phyloP scores from a whole-genome alignment of 306 rosid species.

The Medicago arabica region DNA sequence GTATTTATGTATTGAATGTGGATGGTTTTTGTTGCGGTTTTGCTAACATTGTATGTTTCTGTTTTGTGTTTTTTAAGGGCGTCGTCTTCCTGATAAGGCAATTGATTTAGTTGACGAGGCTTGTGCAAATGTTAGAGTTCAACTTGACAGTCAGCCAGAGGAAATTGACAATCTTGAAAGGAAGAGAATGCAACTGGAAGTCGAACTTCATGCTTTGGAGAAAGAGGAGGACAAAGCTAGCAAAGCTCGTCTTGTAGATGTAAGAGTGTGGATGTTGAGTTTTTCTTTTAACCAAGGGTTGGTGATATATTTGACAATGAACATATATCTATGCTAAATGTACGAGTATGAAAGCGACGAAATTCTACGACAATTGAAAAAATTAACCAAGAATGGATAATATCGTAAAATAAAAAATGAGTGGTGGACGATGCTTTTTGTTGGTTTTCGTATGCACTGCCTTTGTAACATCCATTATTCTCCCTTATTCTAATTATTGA shows the following conservation, averaged over 20 bases:
- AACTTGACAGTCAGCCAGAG: conserved; percentile 96
- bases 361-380: too few relatives aligned
- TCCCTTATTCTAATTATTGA: background rate
- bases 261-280: conserved; percentile 43
- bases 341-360: too few relatives aligned
- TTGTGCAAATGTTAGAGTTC: conserved; percentile 93
- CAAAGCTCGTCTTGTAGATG: conserved; percentile 89
- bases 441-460: too few relatives aligned
- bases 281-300: background rate
- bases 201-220: conserved; percentile 85
- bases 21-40: background rate
- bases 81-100: conserved; percentile 91
- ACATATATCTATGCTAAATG: too few relatives aligned
- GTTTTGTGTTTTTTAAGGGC: conserved; percentile 56
- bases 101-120: conserved; percentile 92
- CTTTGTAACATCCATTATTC: too few relatives aligned
- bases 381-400: too few relatives aligned
- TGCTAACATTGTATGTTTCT: conserved; percentile 33
- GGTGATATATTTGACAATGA: too few relatives aligned
- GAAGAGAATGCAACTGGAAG: conserved; percentile 78
- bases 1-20: background rate
- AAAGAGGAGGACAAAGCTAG: conserved; percentile 90
- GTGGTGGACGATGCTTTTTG: too few relatives aligned
- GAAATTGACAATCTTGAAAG: conserved; percentile 88
- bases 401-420: too few relatives aligned